phyloP scores from a whole-genome alignment of 495 filamentous ascomycete species.

The Alectoria sarmentosa region DNA sequence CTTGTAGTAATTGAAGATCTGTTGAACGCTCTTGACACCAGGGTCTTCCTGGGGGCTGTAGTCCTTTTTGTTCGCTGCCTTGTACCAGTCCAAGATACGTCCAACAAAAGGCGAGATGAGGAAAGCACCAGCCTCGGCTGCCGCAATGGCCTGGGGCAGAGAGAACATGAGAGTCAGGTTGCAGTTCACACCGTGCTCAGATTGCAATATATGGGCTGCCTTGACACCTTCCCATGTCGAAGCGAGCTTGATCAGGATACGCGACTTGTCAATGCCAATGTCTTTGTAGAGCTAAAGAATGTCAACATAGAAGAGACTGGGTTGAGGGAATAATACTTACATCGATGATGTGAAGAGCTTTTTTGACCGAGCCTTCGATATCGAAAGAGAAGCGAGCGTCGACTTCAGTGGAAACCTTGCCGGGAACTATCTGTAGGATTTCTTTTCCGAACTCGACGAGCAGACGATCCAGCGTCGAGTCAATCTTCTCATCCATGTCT shows the following conservation, averaged over 20 bases:
- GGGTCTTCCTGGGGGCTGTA: slow-evolving; percentile 87
- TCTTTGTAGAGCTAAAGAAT: slow-evolving; percentile 78
- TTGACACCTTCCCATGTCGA: slow-evolving; percentile 88
- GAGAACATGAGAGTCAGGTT: slow-evolving; percentile 99
- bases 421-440: slow-evolving; percentile 94
- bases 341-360: slow-evolving; percentile 95
- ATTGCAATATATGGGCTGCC: slow-evolving; percentile 90
- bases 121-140: slow-evolving; percentile 93
- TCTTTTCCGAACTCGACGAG: slow-evolving; percentile 97
- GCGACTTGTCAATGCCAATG: slow-evolving; percentile 85
- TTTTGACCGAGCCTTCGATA: slow-evolving; percentile 83
- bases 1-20: slow-evolving; percentile 99
- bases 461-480: slow-evolving; percentile 80
- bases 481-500: slow-evolving; percentile 65
- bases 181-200: slow-evolving; percentile 88
- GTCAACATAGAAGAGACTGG: background rate
- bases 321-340: slow-evolving; percentile 41
- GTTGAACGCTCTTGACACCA: slow-evolving; percentile 90
- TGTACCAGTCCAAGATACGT: slow-evolving; percentile 99
- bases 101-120: slow-evolving; percentile 99
- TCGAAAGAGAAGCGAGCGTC: slow-evolving; percentile 96
- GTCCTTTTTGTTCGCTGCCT: slow-evolving; percentile 89
- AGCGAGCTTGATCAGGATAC: slow-evolving; percentile 60
- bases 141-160: slow-evolving; percentile 87
- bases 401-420: slow-evolving; percentile 98